Evolutionary conservation across 331 rosid genomes (phyloP), one percentile per base, ranked within the genome.

Genomic region (Malus hybrid): DNA sequence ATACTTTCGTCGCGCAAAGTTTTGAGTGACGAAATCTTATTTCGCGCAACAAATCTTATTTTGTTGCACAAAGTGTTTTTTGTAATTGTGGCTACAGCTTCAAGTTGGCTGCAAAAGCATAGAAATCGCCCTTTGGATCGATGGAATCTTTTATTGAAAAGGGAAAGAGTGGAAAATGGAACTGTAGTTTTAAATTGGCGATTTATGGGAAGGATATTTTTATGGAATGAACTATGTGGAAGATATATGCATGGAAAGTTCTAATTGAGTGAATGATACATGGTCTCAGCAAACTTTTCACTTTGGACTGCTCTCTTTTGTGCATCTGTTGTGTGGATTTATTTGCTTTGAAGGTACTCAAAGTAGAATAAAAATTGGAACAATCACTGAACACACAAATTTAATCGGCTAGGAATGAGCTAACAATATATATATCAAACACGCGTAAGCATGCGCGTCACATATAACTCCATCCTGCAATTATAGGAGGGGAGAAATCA

Each of bases 91-190:
- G 44, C 12, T 39, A 39, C 46, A 39, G 4, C 46, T 39, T 36
- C 11, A 8, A 8, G 34, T 52, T 61, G 64, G 74, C 56, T 26
- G 19, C 61, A 76, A 83, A 39, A 32, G 71, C 65, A 71, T 73
- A 42, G 74, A 16, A 74, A 42, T 55, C 24, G 18, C 9, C 39
- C 46, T 33, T 61, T 50, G 18, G 56, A 66, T 61, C 76, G 34
- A 66, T 61, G 79, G 79, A 79, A 79, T 75, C 82, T 46, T 16
- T 33, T 53, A 69, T 52, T 69, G 34, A 39, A 53, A 42, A n/a
- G 15, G 36, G 39, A 19, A 19, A 50, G 22, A 28, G 20, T 67
- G 53, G n/a, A 33, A 52, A 34, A 24, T 30, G 33, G 65, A 30
- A 6, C 15, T 44, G 58, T 6, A 22, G 63, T 57, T 57, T 57